Evolutionary conservation across 768 basidiomycete genomes (phyloP), one percentile per base, ranked within the genome.

Genomic region (Obba rivulosa): DNA sequence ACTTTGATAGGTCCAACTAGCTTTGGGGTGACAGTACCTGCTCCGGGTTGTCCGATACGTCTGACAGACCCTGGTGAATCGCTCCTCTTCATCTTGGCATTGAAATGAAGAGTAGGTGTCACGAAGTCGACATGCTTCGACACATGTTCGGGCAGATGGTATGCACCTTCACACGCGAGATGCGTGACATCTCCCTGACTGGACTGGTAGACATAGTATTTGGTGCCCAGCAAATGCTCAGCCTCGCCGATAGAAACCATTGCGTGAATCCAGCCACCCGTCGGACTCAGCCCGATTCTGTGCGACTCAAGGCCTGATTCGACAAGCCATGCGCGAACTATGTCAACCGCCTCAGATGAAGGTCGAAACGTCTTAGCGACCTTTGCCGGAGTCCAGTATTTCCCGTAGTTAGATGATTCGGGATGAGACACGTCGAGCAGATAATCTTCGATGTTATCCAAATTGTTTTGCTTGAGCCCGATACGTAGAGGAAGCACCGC

Each of bases 71-170:
- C 16, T 8, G 9, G 34, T 18, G 2, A n/a, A n/a, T n/a, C 21
- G 5, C 70, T 67, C 8, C 75, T 61, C 25, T 71, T 71, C 56
- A 61, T 69, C 50, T 68, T 67, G 45, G 74, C 72, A 45, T 72
- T 67, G 54, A 87, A 88, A 63, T 80, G 78, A 2, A 84, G 85
- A 2, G 86, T 87, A 0, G 86, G 86, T 46, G 85, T 83, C 34
- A 87, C 69, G 25, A 87, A 63, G 22, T 86, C 83, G 44, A 87
- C 62, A 57, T 87, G 82, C 8, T 70, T 63, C 50, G 79, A 71
- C 43, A 87, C 62, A 49, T 74, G 53, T 42, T 70, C 69, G 0
- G 86, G 86, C 18, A 88, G 74, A 54, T 78, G 80, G 66, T 86
- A 88, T 54, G 66, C 71, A 3, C 71, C 41, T 73, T 78, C 17